Conservation (phyloP, 768 basidiomycete genomes). For the Suillus lakei region DNA sequence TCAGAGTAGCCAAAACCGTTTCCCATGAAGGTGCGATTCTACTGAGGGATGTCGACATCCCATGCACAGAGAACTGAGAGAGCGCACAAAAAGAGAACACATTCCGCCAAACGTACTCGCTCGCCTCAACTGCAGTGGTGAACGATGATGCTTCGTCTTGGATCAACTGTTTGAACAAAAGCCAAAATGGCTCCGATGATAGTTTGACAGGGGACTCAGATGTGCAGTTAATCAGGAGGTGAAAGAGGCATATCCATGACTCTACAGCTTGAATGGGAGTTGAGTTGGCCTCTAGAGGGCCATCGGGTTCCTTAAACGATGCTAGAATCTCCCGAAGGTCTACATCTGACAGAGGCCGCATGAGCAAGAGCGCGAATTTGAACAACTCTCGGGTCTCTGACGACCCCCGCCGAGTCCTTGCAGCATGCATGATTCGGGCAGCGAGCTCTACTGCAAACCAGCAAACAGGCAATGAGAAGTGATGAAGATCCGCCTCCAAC, state of each 20-base stretch:
- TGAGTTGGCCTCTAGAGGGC: slow-evolving; percentile 37
- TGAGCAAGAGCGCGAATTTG: slow-evolving; percentile 43
- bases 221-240: slow-evolving; percentile 46
- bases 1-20: slow-evolving; percentile 59
- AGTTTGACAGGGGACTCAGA: slow-evolving; percentile 15
- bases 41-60: slow-evolving; percentile 43
- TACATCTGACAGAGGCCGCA: slow-evolving; percentile 55
- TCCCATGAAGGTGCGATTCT: slow-evolving; percentile 69
- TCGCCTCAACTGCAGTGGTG: slow-evolving; percentile 45
- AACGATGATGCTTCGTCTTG: slow-evolving; percentile 25
- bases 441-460: slow-evolving; percentile 72
- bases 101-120: slow-evolving; percentile 75
- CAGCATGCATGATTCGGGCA: slow-evolving; percentile 39
- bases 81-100: slow-evolving; percentile 73
- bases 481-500: slow-evolving; percentile 38
- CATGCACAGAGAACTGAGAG: slow-evolving; percentile 75
- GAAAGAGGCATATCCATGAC: slow-evolving; percentile 76
- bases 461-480: slow-evolving; percentile 47
- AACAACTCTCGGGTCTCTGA: slow-evolving; percentile 25
- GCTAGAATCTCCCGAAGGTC: slow-evolving; percentile 47
- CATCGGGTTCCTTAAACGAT: slow-evolving; percentile 23
- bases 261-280: slow-evolving; percentile 55
- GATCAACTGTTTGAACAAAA: slow-evolving; percentile 42
- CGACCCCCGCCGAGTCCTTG: slow-evolving; percentile 33
- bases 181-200: slow-evolving; percentile 49